Base-by-base conservation (phyloP, 495 filamentous ascomycete species). In the Tuber brumale region DNA sequence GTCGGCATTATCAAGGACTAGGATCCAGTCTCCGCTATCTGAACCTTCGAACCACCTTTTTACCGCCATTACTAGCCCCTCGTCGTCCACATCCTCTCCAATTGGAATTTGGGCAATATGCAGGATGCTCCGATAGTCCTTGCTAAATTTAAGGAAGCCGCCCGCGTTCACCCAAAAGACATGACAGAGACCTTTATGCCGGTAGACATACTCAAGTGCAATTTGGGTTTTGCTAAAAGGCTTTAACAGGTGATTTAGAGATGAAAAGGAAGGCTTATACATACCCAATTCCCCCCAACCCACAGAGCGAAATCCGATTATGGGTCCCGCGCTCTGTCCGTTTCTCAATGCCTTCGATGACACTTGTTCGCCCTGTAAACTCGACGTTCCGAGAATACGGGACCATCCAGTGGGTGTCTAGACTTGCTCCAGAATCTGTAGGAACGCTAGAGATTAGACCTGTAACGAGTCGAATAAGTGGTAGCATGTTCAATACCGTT, bases 251-350 rank as follows among this genome's bases (percentile, higher is more conserved):
- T 27, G 27, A 69, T 57, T 27, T 19, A 51, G 41, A 14, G 6
- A 18, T 19, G 41, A 18, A 51, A 8, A n/a, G 37, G 0, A 75
- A 74, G 48, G 61, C 21, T 66, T 70, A 45, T 31, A 72, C 85
- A 77, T 84, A 87, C 86, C 86, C 86, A 37, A 86, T 83, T 21
- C 86, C 86, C 23, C 87, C 87, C 43, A 88, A 77, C 1, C 85
- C 86, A 73, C 80, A 81, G 66, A 86, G 75, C 3, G 85, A 84
- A 23, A 82, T 83, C 23, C 82, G 41, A n/a, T 71, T 76, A n/a
- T 74, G 72, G 27, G 51, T 75, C 31, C 74, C 73, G 21, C 72
- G 73, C 69, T 75, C 23, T 76, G 80, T 66, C 75, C 57, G 79
- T 10, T 74, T 23, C 51, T 81, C 73, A 70, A 87, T 82, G 31